phyloP scores from a whole-genome alignment of 192 early-diverging fungal species.

The Rhizophagus sp. region DNA sequence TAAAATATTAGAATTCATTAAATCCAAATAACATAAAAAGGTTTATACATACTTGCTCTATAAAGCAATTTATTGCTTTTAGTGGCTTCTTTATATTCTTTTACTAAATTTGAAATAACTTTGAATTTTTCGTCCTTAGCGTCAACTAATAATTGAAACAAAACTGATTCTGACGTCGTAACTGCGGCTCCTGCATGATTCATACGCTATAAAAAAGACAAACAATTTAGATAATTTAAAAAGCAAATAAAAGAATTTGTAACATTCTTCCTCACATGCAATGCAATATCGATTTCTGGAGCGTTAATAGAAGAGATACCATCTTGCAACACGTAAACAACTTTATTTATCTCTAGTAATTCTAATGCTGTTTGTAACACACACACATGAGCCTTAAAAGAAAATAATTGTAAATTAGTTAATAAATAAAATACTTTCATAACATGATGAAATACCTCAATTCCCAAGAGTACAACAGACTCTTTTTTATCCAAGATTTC shows the following conservation, averaged over 20 bases:
- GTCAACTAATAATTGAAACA: slow-evolving; percentile 73
- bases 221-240: slow-evolving; percentile 16
- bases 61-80: slow-evolving; percentile 61
- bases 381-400: slow-evolving; percentile 85
- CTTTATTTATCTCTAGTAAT: slow-evolving; percentile 69
- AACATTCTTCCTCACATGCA: slow-evolving; percentile 56
- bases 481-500: slow-evolving; percentile 45
- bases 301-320: slow-evolving; percentile 87
- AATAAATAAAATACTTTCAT: background rate
- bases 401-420: background rate
- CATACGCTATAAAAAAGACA: slow-evolving; percentile 45
- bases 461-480: slow-evolving; percentile 86
- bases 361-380: slow-evolving; percentile 94
- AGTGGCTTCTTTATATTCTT: slow-evolving; percentile 75
- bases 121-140: slow-evolving; percentile 73
- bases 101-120: slow-evolving; percentile 76
- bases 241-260: slow-evolving; percentile 1
- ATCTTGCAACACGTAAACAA: slow-evolving; percentile 90
- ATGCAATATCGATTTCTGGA: slow-evolving; percentile 82
- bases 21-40: background rate
- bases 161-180: slow-evolving; percentile 71
- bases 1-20: background rate
- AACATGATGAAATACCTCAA: slow-evolving; percentile 60
- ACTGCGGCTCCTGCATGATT: slow-evolving; percentile 73
- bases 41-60: slow-evolving; percentile 17